A percentile compares a stretch with the other conserved stretches of the same genome.
These are phyloP conservation scores for Aspergillus steynii DNA, from an alignment of 495 filamentous ascomycete species.

Conservation along the genomic window DNA sequence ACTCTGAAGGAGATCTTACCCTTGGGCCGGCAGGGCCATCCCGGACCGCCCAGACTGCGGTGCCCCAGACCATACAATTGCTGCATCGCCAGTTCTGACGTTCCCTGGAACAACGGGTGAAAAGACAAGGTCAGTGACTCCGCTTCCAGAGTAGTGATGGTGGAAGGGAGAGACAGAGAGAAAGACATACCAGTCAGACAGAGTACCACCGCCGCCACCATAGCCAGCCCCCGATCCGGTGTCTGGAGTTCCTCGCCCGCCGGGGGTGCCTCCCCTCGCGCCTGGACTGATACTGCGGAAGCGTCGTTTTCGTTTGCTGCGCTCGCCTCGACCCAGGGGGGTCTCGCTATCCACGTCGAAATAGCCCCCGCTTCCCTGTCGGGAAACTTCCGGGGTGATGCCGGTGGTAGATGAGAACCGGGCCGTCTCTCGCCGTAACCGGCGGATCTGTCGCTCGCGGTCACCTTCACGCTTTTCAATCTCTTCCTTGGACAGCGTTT, in stretches of 20 bases:
- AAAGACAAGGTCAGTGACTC: constrained; percentile 17
- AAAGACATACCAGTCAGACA: constrained; percentile 63
- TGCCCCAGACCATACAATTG: constrained; percentile 89
- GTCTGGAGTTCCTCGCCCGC: constrained; percentile 74
- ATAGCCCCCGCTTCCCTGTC: constrained; percentile 53
- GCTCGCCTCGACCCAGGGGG: constrained; percentile 80
- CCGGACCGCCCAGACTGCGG: constrained; percentile 88
- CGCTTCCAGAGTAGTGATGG: not conserved
- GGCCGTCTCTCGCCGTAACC: constrained; percentile 87
- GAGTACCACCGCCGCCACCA: constrained; percentile 66
- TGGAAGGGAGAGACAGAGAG: no score
- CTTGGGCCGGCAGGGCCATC: constrained; percentile 85
- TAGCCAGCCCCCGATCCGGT: constrained; percentile 62
- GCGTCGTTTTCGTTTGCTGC: constrained; percentile 90
- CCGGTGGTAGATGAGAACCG: constrained; percentile 83
- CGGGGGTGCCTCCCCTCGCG: constrained; percentile 65
- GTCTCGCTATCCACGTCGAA: constrained; percentile 64
- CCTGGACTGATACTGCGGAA: constrained; percentile 85
- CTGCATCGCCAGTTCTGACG: constrained; percentile 81
- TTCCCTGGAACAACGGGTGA: constrained; percentile 52
- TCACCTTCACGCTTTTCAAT: constrained; percentile 98
- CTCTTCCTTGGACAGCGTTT: constrained; percentile 88
- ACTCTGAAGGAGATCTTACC: constrained; percentile 54
- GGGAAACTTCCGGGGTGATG: constrained; percentile 64
- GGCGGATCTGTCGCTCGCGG: constrained; percentile 83